A percentile compares a stretch with the other conserved stretches of the same genome.
phyloP scores from a whole-genome alignment of 352 stramenopile genomes.

The Phytophthora constricta region DNA sequence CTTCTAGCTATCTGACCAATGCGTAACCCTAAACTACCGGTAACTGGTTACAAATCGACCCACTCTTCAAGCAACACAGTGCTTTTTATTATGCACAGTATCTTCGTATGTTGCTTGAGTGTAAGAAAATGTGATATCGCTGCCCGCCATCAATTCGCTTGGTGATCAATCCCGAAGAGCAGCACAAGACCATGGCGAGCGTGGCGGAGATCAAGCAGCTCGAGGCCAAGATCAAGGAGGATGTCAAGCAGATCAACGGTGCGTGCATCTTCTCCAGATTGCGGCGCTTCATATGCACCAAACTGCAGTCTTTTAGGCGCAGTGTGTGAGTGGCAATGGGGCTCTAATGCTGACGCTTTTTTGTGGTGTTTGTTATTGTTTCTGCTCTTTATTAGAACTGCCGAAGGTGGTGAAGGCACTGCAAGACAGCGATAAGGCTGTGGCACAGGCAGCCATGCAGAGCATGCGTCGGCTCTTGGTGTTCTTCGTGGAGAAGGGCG shows the following conservation, averaged over 20 bases:
- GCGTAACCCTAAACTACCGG: too few relatives aligned
- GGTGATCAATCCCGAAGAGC: constrained; percentile 29
- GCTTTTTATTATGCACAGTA: too few relatives aligned
- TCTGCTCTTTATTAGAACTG: constrained; percentile 45
- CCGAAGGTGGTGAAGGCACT: constrained; percentile 79
- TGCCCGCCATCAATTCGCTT: constrained; percentile 1
- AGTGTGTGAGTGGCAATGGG: not conserved
- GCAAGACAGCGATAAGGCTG: constrained; percentile 72
- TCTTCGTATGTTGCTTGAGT: too few relatives aligned
- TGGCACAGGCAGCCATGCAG: constrained; percentile 81
- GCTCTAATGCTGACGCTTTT: not conserved
- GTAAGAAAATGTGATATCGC: too few relatives aligned
- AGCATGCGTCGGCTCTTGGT: constrained; percentile 80
- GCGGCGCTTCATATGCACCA: not conserved
- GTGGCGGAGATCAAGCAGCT: constrained; percentile 85
- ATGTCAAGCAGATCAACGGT: constrained; percentile 89
- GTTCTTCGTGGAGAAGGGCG: constrained; percentile 86
- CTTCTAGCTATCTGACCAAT: too few relatives aligned
- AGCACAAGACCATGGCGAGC: constrained; percentile 51
- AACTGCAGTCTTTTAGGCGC: too few relatives aligned
- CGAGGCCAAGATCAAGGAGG: constrained; percentile 86
- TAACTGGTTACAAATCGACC: too few relatives aligned
- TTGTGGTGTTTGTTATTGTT: not conserved
- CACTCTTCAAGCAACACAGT: too few relatives aligned
- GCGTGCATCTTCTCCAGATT: not conserved